phyloP scores from a whole-genome alignment of 805 yeast genomes.

The Hanseniaspora mollemarum region DNA sequence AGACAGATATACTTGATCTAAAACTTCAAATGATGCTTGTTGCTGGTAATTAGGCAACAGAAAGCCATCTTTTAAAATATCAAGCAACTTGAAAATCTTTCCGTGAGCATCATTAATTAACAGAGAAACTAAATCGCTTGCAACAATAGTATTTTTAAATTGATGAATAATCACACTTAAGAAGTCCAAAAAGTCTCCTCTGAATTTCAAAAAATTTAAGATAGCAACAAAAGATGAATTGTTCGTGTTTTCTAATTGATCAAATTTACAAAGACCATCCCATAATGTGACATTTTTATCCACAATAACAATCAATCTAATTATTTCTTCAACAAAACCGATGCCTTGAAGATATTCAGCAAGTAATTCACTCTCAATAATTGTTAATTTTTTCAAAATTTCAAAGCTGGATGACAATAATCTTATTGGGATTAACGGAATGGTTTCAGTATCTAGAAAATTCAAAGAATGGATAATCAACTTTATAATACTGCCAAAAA shows the following conservation, averaged over 20 bases:
- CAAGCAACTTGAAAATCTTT: constrained; percentile 9
- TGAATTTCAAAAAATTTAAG: constrained; percentile 47
- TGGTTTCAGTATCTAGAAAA: constrained; percentile 31
- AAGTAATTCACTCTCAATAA: constrained; percentile 38
- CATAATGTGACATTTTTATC: constrained; percentile 42
- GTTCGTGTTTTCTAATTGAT: constrained; percentile 24
- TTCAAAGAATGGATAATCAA: constrained; percentile 40
- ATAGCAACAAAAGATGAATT: constrained; percentile 39
- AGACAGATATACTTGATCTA: constrained; percentile 6
- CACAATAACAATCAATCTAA: constrained; percentile 45
- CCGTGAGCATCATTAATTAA: not conserved
- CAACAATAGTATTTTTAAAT: constrained; percentile 30
- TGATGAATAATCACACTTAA: constrained; percentile 64
- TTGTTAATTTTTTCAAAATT: constrained; percentile 48
- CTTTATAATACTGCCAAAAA: constrained; percentile 43
- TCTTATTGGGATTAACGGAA: constrained; percentile 46
- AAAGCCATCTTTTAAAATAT: constrained; percentile 1
- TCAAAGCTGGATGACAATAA: constrained; percentile 50
- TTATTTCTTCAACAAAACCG: constrained; percentile 41
- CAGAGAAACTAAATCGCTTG: not conserved
- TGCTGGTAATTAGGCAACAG: not conserved
- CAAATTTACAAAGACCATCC: constrained; percentile 37
- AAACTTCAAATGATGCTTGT: constrained; percentile 3
- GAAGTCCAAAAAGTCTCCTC: constrained; percentile 52
- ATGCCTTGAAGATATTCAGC: constrained; percentile 33